Conservation (phyloP, 495 filamentous ascomycete species). For the Geopyxis carbonaria region DNA sequence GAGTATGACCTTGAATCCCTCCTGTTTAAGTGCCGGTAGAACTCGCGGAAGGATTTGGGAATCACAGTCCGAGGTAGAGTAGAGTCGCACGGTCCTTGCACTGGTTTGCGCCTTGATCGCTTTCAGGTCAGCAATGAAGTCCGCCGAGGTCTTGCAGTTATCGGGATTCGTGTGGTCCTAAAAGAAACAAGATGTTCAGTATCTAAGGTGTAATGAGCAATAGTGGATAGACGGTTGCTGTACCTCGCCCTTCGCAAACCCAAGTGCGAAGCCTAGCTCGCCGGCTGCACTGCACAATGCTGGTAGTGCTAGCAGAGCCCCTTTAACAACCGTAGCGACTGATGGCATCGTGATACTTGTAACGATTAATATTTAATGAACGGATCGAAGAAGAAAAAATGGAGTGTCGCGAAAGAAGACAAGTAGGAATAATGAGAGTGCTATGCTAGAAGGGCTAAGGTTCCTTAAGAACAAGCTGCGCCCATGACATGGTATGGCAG, state of each 20-base stretch:
- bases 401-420: too few relatives aligned
- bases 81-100: conserved; percentile 45
- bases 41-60: conserved; percentile 42
- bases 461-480: too few relatives aligned
- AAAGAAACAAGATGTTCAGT: conserved; percentile 1
- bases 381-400: too few relatives aligned
- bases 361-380: conserved; percentile 1
- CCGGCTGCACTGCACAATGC: conserved; percentile 30
- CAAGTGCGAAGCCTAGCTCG: conserved; percentile 38
- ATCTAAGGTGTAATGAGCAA: not conserved
- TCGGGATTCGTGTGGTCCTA: conserved; percentile 29
- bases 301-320: conserved; percentile 28
- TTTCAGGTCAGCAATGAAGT: conserved; percentile 43
- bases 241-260: conserved; percentile 31
- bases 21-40: conserved; percentile 52
- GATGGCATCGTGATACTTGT: conserved; percentile 23
- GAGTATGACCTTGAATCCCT: conserved; percentile 57
- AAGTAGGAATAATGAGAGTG: too few relatives aligned
- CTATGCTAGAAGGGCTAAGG: too few relatives aligned
- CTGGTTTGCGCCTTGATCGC: conserved; percentile 25
- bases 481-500: too few relatives aligned
- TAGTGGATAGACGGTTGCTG: not conserved
- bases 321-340: conserved; percentile 26
- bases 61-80: conserved; percentile 52
- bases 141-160: conserved; percentile 50